phyloP scores from a whole-genome alignment of 2,329 filamentous ascomycete genomes.

The Gnomoniopsis sp. region DNA sequence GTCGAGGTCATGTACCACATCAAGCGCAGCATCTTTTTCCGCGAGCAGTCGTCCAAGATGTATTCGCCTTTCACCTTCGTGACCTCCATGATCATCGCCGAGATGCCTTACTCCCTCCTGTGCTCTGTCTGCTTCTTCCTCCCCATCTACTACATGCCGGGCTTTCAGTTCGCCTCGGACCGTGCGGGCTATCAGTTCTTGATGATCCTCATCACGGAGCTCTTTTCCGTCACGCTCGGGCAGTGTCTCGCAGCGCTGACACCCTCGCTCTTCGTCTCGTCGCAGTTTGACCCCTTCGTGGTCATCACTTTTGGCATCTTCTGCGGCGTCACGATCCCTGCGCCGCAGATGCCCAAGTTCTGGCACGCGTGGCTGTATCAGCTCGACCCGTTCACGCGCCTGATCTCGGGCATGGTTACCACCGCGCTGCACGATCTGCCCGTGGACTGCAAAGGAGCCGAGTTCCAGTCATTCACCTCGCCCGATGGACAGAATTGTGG shows the following conservation, averaged over 20 bases:
- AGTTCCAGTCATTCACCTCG: conserved; percentile 67
- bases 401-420: conserved; percentile 76
- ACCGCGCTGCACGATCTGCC: conserved; percentile 67
- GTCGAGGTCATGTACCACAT: conserved; percentile 83
- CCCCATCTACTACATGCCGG: conserved; percentile 80
- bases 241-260: conserved; percentile 76
- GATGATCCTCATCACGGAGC: conserved; percentile 76
- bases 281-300: conserved; percentile 77
- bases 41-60: conserved; percentile 81
- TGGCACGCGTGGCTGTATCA: conserved; percentile 81
- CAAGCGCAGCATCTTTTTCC: conserved; percentile 77
- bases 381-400: conserved; percentile 77
- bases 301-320: conserved; percentile 82
- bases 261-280: conserved; percentile 73
- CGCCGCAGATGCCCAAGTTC: conserved; percentile 72
- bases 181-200: conserved; percentile 85
- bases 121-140: conserved; percentile 80
- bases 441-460: conserved; percentile 58
- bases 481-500: conserved; percentile 67
- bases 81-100: conserved; percentile 72
- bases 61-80: conserved; percentile 80
- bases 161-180: conserved; percentile 58
- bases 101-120: conserved; percentile 79
- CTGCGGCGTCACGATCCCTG: conserved; percentile 82
- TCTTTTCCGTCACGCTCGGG: conserved; percentile 78